Base-by-base conservation (phyloP, 208 protist genomes). In the Eutreptiella sp. region DNA sequence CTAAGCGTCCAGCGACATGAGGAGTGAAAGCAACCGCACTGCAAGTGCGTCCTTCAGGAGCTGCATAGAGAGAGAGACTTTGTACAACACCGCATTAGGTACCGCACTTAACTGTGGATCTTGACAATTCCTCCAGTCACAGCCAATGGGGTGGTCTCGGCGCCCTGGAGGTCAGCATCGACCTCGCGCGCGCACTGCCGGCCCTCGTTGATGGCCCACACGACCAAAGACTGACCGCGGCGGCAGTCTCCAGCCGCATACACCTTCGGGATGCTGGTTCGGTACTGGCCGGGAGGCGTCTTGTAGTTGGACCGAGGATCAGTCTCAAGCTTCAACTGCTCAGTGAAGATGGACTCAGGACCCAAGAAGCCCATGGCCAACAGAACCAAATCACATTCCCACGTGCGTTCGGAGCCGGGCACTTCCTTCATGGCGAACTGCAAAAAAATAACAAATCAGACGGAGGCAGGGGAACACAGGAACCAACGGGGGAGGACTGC, bases 181-280 rank as follows among this genome's bases (percentile, higher is more conserved):
- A 87, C 61, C 19, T 75, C 59, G 7, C 66, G 31, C 1, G 82
- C 82, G 7, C 55, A 63, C 1, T 61, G 47, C 4, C 78, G 73
- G 33, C 81, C 81, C 46, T 87, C 82, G 62, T 66, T 75, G 54
- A 89, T 89, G 11, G 79, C 83, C 83, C 83, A 89, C 29, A 89
- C 84, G 42, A 89, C 78, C n/a, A 87, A 67, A 35, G 73, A 83
- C 65, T 88, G 81, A 0, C 80, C 81, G 4, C 83, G 46, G 7
- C 83, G 57, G 62, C 81, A 88, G 47, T 88, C 79, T 26, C 74
- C 77, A 1, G 71, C 75, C 16, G 75, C 36, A 35, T 58, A 85
- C 28, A 85, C 61, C 50, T 67, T 61, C 3, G 23, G 24, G 1
- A 68, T 38, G 11, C 33, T 67, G 5, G 75, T 79, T 33, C 32